Evolutionary conservation across 2,329 filamentous ascomycete species (phyloP), one percentile per base, ranked within the genome.

Genomic region (Fusarium sp.): DNA sequence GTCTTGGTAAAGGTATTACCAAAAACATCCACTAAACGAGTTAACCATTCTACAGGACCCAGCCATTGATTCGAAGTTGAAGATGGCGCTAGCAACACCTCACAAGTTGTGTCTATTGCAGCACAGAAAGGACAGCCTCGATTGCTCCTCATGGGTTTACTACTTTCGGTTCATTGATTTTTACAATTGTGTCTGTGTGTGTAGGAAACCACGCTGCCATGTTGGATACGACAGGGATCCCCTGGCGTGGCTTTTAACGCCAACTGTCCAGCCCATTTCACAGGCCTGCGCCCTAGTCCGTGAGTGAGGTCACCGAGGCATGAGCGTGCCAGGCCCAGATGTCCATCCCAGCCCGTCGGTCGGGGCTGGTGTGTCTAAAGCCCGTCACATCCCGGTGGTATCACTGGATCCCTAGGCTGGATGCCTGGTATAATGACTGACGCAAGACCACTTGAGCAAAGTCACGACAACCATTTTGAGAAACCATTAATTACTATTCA

Each of bases 261-360:
- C 72, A 73, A 63, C 64, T 25, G 16, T 7, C 33, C 23, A 55
- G 61, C 35, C 45, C 25, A 51, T 25, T 63, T 49, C 27, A 52
- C 57, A 25, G 29, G n/a, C 49, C 56, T 46, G 61, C 45, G 56
- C 48, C 54, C 29, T 49, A 55, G 48, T 55, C 59, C 45, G 62
- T 41, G 56, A 54, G 57, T 58, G 63, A 68, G 59, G 60, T 63
- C 68, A 71, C 63, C 27, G 49, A 64, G 66, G 62, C 64, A 41
- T 56, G 57, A 66, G 41, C 51, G 62, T 49, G 56, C 61, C 62
- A 67, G 64, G 59, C 58, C 51, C 74, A 71, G 69, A 69, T 42
- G 73, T 73, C 66, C 49, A 76, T 74, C 69, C 61, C 69, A 77
- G 76, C 74, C 74, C 67, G 71, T 77, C 77, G 69, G 75, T 49